phyloP scores from a whole-genome alignment of 1,284 basidiomycete species.

The Bjerkandera adusta region DNA sequence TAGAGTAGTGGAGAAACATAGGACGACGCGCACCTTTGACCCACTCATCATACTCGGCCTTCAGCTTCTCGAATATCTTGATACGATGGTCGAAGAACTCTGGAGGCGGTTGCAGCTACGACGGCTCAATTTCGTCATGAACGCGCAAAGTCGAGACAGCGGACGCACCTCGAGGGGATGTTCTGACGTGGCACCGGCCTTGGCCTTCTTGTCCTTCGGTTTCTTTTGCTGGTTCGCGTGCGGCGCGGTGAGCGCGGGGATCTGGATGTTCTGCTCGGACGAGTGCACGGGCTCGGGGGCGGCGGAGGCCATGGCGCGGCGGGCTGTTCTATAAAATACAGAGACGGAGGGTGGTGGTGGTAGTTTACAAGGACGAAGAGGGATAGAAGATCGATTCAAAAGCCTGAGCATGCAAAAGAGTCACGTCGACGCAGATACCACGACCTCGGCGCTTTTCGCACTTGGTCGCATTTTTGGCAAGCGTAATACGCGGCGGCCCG shows the following conservation, averaged over 20 bases:
- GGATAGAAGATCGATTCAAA: constrained; percentile 22
- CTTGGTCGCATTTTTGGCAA: too few species aligned
- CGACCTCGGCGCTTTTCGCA: too few species aligned
- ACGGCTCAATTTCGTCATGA: constrained; percentile 1
- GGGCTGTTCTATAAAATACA: constrained; percentile 4
- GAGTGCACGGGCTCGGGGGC: constrained; percentile 33
- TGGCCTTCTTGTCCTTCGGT: constrained; percentile 51
- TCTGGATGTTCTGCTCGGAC: constrained; percentile 35
- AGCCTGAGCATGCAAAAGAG: constrained; percentile 22
- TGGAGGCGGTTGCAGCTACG: constrained; percentile 79
- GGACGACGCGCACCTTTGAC: constrained; percentile 57
- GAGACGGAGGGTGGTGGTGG: background rate
- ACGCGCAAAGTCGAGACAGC: background rate
- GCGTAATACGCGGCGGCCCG: too few species aligned
- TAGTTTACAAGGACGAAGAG: constrained; percentile 17
- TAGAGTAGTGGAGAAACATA: background rate
- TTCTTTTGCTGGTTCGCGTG: constrained; percentile 38
- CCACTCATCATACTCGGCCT: constrained; percentile 82
- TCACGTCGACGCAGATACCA: too few species aligned
- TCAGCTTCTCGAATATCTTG: constrained; percentile 88
- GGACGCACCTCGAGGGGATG: constrained; percentile 62
- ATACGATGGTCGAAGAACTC: constrained; percentile 89
- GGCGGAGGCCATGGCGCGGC: constrained; percentile 26
- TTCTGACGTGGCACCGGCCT: constrained; percentile 39
- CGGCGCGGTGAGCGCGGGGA: constrained; percentile 32